Conservation (phyloP, 139 green algal genomes). For the Chlorella sp. region DNA sequence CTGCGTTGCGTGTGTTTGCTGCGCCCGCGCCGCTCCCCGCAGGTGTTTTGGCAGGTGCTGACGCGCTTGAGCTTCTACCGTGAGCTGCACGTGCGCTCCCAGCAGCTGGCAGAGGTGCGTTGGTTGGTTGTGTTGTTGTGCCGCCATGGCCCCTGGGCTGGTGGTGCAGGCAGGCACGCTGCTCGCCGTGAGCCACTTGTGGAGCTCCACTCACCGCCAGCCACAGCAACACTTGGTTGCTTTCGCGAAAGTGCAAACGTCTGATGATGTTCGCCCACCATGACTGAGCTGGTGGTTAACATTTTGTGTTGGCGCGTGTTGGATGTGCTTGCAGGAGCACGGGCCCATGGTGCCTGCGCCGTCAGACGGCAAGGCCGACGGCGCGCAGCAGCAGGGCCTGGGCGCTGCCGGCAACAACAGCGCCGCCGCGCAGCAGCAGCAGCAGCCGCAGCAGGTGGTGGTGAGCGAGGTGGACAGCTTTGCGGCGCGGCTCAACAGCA, state of each 20-base stretch:
- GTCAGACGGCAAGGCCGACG: constrained; percentile 1
- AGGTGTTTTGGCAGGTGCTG: constrained; percentile 83
- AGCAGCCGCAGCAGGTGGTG: constrained; percentile 9
- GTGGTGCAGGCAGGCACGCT: no score
- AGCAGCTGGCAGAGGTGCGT: constrained; percentile 19
- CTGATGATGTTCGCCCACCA: no score
- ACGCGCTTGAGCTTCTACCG: constrained; percentile 65
- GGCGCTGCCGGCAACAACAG: neutral
- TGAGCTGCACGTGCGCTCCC: constrained; percentile 37
- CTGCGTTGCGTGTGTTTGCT: no score
- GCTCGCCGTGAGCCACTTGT: no score
- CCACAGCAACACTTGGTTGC: no score
- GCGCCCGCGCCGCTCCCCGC: neutral
- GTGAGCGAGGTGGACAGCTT: constrained; percentile 67
- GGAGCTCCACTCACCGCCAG: no score
- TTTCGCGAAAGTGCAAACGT: no score
- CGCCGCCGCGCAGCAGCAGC: neutral
- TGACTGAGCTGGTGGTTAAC: no score
- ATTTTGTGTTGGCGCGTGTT: no score
- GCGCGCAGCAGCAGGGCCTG: neutral
- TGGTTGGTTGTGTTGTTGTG: neutral
- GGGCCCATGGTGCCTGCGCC: no score
- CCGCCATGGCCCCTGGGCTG: no score
- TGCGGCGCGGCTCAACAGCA: constrained; percentile 45
- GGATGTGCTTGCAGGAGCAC: no score